Evolutionary conservation across 1,284 basidiomycete species (phyloP), one percentile per base, ranked within the genome.

Genomic region (Meira miltonrushii): DNA sequence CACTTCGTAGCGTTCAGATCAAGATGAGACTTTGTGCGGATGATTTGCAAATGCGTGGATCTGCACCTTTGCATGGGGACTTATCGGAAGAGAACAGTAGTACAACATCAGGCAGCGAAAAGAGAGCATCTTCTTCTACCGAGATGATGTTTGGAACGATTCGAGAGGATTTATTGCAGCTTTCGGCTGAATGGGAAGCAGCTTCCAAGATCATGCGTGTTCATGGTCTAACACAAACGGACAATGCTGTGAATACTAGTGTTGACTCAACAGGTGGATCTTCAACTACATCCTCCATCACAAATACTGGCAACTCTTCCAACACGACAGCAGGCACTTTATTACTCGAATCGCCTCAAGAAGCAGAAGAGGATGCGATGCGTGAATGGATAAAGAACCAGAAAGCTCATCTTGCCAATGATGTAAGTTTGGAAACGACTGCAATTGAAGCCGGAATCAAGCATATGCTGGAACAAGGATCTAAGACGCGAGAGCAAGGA

Each of bases 1-100:
- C 63, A n/a, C 66, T 78, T 8, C 71, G 75, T 15, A 66, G 74
- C n/a, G 53, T 78, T 28, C 75, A 78, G 58, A 67, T 70, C 58
- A 78, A 78, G 64, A 65, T 78, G 39, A 62, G 67, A 37, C 69
- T 70, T 15, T 75, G 72, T 53, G 62, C 62, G 11, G 74, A 74
- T 47, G 75, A 77, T 33, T 56, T 72, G 2, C 46, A 44, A 4
- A 51, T 77, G 54, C 62, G 58, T 13, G 46, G 58, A 0, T 62
- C 66, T 10, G 39, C 64, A 0, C 43, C 57, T 10, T 58, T 78
- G 53, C 74, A 78, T 47, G 75, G 75, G 11, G 39, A 15, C 21
- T 33, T 13, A 9, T 13, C 13, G 19, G 12, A 8, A 28, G 15
- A 10, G 9, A 38, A 9, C 15, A 33, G 33, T 38, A 49, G 25